Percentiles rank a stretch among this genome's conserved stretches.
phyloP scores from a whole-genome alignment of 2,329 filamentous ascomycete species.

The Colletotrichum siamense region DNA sequence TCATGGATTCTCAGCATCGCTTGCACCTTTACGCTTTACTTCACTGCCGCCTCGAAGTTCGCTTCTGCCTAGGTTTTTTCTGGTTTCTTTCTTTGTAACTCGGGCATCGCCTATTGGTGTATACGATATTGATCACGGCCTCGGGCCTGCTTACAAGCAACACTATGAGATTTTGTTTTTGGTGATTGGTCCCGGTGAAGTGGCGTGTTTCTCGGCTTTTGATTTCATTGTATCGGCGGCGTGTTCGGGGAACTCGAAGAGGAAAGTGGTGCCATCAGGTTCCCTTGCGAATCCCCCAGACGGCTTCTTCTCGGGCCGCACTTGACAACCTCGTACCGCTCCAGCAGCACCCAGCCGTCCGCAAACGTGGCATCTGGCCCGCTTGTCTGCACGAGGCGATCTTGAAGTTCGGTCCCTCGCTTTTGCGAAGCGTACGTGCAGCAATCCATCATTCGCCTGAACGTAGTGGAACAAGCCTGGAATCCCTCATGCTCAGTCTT shows the following conservation, averaged over 20 bases:
- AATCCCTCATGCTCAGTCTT: background rate
- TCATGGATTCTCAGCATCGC: constrained; percentile 41
- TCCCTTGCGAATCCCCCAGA: background rate
- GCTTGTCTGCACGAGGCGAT: background rate
- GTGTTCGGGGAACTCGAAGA: background rate
- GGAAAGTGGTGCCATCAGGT: background rate
- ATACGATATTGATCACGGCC: background rate
- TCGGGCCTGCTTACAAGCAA: background rate
- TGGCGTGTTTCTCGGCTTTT: background rate
- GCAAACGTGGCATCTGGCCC: background rate
- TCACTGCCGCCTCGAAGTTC: constrained; percentile 43
- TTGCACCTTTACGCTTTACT: constrained; percentile 40
- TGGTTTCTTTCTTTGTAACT: background rate
- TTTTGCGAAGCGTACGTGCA: background rate
- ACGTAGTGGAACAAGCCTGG: background rate
- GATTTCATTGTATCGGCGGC: background rate
- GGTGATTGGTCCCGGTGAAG: background rate
- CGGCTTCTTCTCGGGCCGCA: background rate
- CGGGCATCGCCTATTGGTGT: background rate
- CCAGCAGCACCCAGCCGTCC: background rate
- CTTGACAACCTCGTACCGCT: background rate
- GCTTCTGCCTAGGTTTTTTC: background rate
- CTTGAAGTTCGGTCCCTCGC: background rate
- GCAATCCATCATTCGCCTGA: background rate
- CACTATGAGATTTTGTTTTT: background rate